Evolutionary conservation across 306 rosid species (phyloP), one percentile per base, ranked within the genome.

Genomic region (Fragaria vesca): DNA sequence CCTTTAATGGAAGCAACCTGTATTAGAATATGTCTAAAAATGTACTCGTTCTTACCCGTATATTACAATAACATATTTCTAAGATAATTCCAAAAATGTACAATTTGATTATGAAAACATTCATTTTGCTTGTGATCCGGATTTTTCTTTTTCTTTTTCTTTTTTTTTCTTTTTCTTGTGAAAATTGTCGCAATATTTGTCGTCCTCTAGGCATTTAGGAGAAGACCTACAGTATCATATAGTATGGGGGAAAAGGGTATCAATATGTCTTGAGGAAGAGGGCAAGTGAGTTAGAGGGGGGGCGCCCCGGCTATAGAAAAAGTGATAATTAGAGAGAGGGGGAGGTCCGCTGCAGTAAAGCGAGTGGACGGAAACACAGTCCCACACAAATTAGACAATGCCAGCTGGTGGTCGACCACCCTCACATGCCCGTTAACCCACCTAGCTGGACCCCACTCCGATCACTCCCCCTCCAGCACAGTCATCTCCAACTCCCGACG

Each of bases 371-470:
- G 77, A 48, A 69, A 47, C 17, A 13, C 30, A 74, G 84, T 65
- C 80, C 86, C 80, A 72, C 82, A 45, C 66, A 79, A 81, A 76
- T 76, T 58, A 77, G 84, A 88, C 88, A 86, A 21, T 32, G 85
- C 90, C 91, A 88, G 91, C 89, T 82, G 87, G 90, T 80, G 88
- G 85, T 75, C 81, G 78, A 87, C 84, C 85, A 85, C 84, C 69
- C 32, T 86, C 92, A 88, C 92, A 86, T 88, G 92, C 82, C 74
- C 48, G 16, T 52, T 65, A 38, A 32, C 76, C 4, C 8, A 63
- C 10, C 69, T 38, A 38, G 5, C 71, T 62, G 85, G 88, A 42
- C 75, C 83, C 83, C 76, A 45, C 78, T 8, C 12, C 24, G 18
- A 24, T 36, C 71, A 52, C 68, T 69, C 68, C 11, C 72, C 8